Conservation (phyloP, 805 yeast genomes). For the Zygosaccharomyces rouxii region DNA sequence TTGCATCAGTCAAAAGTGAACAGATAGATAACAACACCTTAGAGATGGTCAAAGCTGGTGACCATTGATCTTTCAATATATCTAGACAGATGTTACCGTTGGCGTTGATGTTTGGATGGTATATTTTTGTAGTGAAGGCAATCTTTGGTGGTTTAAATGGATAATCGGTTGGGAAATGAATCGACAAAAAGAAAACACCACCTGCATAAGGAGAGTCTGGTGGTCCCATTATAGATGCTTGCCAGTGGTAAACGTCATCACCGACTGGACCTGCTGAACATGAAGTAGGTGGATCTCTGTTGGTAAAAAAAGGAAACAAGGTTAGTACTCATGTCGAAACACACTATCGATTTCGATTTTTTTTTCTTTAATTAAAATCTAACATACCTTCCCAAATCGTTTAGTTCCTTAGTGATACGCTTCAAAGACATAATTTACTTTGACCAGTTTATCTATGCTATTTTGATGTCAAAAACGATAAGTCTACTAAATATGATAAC, state of each 20-base stretch:
- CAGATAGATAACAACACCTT: slow-evolving; percentile 93
- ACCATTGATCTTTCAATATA: slow-evolving; percentile 97
- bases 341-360: background rate
- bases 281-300: slow-evolving; percentile 95
- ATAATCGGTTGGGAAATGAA: slow-evolving; percentile 98
- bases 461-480: background rate
- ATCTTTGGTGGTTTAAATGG: slow-evolving; percentile 98
- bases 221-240: slow-evolving; percentile 99
- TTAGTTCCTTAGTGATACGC: slow-evolving; percentile 93
- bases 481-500: background rate
- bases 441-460: background rate
- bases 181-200: slow-evolving; percentile 92
- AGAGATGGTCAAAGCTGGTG: slow-evolving; percentile 95
- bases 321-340: background rate
- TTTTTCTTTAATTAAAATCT: background rate
- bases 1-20: slow-evolving; percentile 93
- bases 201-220: slow-evolving; percentile 86
- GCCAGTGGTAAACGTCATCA: slow-evolving; percentile 98
- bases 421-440: slow-evolving; percentile 67
- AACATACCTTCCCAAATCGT: slow-evolving; percentile 89
- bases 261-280: slow-evolving; percentile 99
- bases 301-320: too few relatives aligned
- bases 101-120: slow-evolving; percentile 95
- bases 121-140: slow-evolving; percentile 88
- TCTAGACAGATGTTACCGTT: slow-evolving; percentile 96